Base-by-base conservation (phyloP, 2,329 filamentous ascomycete genomes). In the Alternaria gansuensis region DNA sequence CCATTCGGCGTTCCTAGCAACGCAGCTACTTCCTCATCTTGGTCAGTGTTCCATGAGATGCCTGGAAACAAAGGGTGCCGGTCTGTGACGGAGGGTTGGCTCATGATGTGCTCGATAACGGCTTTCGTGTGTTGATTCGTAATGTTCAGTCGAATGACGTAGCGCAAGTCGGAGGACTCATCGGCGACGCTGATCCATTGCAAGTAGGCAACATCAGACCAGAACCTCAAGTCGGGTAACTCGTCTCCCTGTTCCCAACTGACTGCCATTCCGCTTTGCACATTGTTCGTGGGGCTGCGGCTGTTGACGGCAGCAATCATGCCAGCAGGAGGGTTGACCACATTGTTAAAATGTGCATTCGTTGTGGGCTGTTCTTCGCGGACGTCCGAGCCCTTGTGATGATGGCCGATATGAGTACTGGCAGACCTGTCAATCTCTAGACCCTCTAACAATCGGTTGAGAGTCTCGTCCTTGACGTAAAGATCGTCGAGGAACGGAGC, bases 1-100 rank as follows among this genome's bases (percentile, higher is more conserved):
- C 62, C 62, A 54, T 60, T 57, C 24, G 62, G 59, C 34, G 60
- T 60, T 1, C 56, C 57, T 17, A 62, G 23, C 3, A 61, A 24
- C 24, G 59, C 52, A 44, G 24, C 10, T 29, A 26, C 21, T 9
- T 26, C 24, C 39, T 29, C 23, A 1, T 21, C 17, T 9, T 17
- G 4, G 2, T 45, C 14, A 8, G 21, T 5, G 26, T 4, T 3
- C 26, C 29, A 48, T 13, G 21, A 33, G 29, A 23, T 24, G 24
- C 51, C 43, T 33, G 9, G 33, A n/a, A 36, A 36, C 14, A 36
- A 7, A 17, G 33, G 33, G 14, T 36, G 8, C 14, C 14, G 33
- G 14, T 17, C 14, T 36, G 6, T 8, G 33, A 36, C 2, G 14
- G 14, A n/a, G 33, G 33, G 14, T 36, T n/a, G 33, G 5, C 4